These are phyloP conservation scores for Capsella bursapastoris DNA, from an alignment of 345 rosid species.

Conservation along the genomic window DNA sequence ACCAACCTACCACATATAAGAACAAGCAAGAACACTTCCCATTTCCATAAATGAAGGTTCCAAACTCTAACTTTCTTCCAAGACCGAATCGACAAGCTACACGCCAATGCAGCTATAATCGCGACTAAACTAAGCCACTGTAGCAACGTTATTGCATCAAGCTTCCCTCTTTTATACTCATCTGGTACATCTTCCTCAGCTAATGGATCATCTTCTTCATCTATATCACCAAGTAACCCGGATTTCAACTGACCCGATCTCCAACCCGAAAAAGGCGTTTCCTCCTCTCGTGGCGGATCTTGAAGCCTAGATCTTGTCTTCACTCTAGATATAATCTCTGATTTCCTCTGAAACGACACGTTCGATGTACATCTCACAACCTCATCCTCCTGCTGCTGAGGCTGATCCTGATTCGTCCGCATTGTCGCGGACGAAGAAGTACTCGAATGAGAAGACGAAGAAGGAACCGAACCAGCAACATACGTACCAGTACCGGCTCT, in stretches of 20 bases:
- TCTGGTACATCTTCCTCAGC: conserved; percentile 76
- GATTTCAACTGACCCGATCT: conserved; percentile 66
- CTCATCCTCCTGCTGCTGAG: conserved; percentile 39
- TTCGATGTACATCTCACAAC: conserved; percentile 60
- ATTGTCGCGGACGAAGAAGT: conserved; percentile 34
- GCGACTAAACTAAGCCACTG: conserved; percentile 73
- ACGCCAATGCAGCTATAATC: conserved; percentile 55
- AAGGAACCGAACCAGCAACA: conserved; percentile 30
- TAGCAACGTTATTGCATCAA: conserved; percentile 54
- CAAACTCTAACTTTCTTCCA: conserved; percentile 47
- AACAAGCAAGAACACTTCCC: conserved; percentile 78
- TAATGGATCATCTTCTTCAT: conserved; percentile 78
- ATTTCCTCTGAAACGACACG: conserved; percentile 50
- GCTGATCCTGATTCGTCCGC: conserved; percentile 35
- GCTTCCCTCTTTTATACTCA: conserved; percentile 51
- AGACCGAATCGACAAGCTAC: conserved; percentile 52
- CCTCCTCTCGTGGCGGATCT: conserved; percentile 68
- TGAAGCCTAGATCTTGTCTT: conserved; percentile 81
- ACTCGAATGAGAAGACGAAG: conserved; percentile 27
- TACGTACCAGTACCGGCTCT: conserved; percentile 16
- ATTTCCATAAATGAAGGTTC: conserved; percentile 81
- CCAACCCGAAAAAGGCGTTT: conserved; percentile 44
- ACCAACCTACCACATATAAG: conserved; percentile 84
- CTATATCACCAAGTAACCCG: conserved; percentile 49
- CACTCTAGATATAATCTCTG: conserved; percentile 48